Conservation (phyloP, 345 rosid species). For the Raphanus sativus region DNA sequence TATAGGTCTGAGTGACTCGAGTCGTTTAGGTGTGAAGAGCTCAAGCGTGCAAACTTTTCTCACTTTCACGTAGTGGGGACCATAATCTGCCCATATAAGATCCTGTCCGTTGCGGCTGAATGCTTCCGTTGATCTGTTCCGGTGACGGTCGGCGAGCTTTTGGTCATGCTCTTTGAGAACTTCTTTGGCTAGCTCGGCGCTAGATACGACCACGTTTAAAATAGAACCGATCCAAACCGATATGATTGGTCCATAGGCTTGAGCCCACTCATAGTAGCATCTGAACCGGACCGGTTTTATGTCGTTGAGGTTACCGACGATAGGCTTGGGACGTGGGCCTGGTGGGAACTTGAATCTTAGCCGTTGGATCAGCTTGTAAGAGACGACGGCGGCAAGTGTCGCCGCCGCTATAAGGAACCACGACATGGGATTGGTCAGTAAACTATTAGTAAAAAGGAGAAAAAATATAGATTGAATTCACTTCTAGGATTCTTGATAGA, state of each 20-base stretch:
- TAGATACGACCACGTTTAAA: slow-evolving; percentile 71
- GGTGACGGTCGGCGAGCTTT: slow-evolving; percentile 71
- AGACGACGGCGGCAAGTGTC: slow-evolving; percentile 19
- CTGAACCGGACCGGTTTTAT: slow-evolving; percentile 81
- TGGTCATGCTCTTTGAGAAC: slow-evolving; percentile 82
- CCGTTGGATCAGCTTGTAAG: slow-evolving; percentile 44
- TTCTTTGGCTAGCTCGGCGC: slow-evolving; percentile 66
- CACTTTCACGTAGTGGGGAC: slow-evolving; percentile 91
- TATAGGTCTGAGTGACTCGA: slow-evolving; percentile 76
- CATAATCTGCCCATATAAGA: slow-evolving; percentile 95
- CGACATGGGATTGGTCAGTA: slow-evolving; percentile 13
- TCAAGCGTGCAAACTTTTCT: slow-evolving; percentile 84
- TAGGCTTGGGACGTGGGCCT: slow-evolving; percentile 76
- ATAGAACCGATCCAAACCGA: slow-evolving; percentile 86
- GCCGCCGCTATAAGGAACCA: slow-evolving; percentile 33
- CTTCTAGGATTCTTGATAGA: slow-evolving; percentile 21
- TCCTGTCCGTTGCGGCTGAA: slow-evolving; percentile 84
- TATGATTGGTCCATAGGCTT: slow-evolving; percentile 68
- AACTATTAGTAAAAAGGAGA: background rate
- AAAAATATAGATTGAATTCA: slow-evolving; percentile 1
- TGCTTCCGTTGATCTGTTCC: slow-evolving; percentile 68
- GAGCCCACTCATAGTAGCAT: slow-evolving; percentile 84
- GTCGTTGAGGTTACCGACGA: slow-evolving; percentile 87
- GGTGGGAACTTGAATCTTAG: slow-evolving; percentile 75
- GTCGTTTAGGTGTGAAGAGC: slow-evolving; percentile 75